Base-by-base conservation (phyloP, 2,329 filamentous ascomycete genomes). In the Neodidymelliopsis sp. region DNA sequence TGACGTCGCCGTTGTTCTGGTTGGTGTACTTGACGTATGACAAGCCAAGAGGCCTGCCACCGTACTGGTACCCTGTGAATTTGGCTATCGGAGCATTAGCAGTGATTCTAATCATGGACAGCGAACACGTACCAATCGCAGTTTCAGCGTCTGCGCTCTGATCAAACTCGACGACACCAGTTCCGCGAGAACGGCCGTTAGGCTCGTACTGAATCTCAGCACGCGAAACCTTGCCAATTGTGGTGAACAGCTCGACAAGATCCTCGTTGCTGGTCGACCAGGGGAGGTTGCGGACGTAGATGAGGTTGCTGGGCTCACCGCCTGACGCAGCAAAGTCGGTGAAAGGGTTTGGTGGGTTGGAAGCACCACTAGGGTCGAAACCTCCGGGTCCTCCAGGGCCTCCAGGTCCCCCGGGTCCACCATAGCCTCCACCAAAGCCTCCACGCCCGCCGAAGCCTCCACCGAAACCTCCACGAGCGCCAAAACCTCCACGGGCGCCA, bases 231-330 rank as follows among this genome's bases (percentile, higher is more conserved):
- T 96, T 96, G 57, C 94, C 94, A 67, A 99, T 99, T 9, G 94
- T 99, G 13, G 89, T 92, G 79, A 99, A 99, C 15, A 99, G 83
- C 72, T 99, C 94, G 48, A 97, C 85, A 19, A 99, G 80, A 74
- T 99, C 94, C 56, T 99, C 94, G 70, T 99, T 97, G 79, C 92
- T 97, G 12, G 94, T 99, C 20, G 94, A 97, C 94, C 94, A 99
- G 10, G 94, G 94, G 56, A 99, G 84, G 72, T 99, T 99, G 78
- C 93, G 92, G 59, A 97, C 94, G 69, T 96, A 97, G 73, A 99
- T 99, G 42, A 81, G 85, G 66, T 90, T 84, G 73, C 87, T 86
- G 60, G 87, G 86, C 30, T 97, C 94, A 44, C 88, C 91, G 40
- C 91, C 92, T 51, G 90, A 84, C 15, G 90, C 93, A 49, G 92